Evolutionary conservation across 495 filamentous ascomycete genomes (phyloP).

Genomic region (Podospora anserina): DNA sequence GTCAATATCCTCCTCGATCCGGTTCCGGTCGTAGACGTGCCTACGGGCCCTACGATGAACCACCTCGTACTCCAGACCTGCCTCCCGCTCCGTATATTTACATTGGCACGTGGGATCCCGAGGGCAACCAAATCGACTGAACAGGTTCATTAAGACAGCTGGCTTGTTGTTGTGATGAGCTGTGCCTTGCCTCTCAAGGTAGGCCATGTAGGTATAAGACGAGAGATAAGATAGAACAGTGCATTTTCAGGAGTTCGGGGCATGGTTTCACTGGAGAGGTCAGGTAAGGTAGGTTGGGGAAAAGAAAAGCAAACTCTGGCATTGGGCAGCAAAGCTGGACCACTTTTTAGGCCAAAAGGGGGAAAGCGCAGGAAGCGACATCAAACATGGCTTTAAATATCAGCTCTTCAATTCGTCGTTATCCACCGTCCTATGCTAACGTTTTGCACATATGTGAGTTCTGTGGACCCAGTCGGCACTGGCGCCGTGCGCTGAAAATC

Average conservation of each 20-base stretch:
- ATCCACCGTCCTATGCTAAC: neutral
- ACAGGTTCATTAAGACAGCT: neutral
- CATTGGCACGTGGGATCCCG: neutral
- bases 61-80: neutral
- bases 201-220: neutral
- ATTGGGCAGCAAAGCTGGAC: slow-evolving; percentile 3
- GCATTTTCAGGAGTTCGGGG: neutral
- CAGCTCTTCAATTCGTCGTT: neutral
- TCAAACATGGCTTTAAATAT: neutral
- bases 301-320: neutral
- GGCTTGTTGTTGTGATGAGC: neutral
- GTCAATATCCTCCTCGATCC: neutral
- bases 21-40: neutral
- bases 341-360: neutral
- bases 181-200: neutral
- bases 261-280: too few species aligned
- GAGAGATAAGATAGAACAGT: neutral
- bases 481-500: neutral
- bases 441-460: neutral
- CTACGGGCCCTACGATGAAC: neutral
- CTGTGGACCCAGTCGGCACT: neutral
- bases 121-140: neutral
- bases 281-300: too few species aligned
- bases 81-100: neutral
- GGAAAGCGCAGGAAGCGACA: neutral